phyloP scores from a whole-genome alignment of 2,329 filamentous ascomycete genomes.

The Coniochaeta sp. region DNA sequence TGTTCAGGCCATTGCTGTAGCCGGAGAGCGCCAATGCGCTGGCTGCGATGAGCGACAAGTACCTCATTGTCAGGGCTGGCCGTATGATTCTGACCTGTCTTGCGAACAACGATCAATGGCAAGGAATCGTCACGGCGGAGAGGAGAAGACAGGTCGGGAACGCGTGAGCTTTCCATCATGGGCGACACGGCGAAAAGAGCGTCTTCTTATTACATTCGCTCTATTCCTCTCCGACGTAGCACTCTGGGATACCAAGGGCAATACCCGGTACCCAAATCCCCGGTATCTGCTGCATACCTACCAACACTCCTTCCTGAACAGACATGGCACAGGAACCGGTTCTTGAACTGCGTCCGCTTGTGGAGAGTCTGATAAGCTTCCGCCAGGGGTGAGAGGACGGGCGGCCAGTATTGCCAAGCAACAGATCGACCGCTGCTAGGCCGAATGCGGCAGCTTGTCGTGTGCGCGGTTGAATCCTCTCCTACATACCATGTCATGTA shows the following conservation, averaged over 20 bases:
- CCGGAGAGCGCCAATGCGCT: constrained; percentile 1
- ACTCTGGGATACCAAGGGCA: background rate
- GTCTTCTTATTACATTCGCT: background rate
- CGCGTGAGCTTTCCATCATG: too few relatives aligned
- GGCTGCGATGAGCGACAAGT: background rate
- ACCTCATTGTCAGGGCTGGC: background rate
- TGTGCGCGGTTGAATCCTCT: background rate
- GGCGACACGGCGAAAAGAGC: background rate
- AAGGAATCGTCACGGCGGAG: background rate
- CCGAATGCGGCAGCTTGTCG: background rate
- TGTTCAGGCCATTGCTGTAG: background rate
- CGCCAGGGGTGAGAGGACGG: background rate
- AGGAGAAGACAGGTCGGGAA: background rate
- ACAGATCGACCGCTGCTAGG: background rate
- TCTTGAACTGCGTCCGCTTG: background rate
- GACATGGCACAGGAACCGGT: background rate
- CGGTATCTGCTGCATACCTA: background rate
- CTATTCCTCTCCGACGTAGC: background rate
- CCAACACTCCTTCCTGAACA: background rate
- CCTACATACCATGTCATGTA: too few relatives aligned
- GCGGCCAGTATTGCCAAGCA: background rate
- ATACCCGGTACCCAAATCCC: background rate
- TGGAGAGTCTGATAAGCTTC: background rate
- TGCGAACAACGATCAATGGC: background rate
- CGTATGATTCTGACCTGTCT: background rate